Base-by-base conservation (phyloP, 2,329 filamentous ascomycete genomes). In the Hypoxylon sp. region DNA sequence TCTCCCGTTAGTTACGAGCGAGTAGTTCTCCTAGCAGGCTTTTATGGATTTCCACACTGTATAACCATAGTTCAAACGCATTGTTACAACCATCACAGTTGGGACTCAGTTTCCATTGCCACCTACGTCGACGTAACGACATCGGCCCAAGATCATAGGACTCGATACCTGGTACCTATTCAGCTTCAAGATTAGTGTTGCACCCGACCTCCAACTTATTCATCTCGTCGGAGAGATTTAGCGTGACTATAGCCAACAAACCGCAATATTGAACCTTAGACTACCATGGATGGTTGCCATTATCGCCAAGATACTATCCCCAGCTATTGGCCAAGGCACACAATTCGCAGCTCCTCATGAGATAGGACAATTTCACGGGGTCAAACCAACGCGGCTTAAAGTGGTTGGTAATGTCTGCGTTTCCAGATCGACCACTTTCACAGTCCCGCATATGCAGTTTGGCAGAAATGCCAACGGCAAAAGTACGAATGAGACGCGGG, bases 391-490 rank as follows among this genome's bases (percentile, higher is more conserved):
- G 34, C 54, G 45, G 34, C 47, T 57, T 39, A 37, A 37, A 23
- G 45, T 47, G 32, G 54, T 64, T 59, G 53, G 67, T 27, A 43
- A 55, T 53, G 12, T 48, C 30, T 51, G 37, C 30, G 47, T 64
- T 56, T 62, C 53, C 39, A 43, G 34, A 57, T 60, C 9, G 29
- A 25, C 46, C 54, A n/a, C 34, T 59, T 65, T 30, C 25, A 57
- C 54, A 37, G 52, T 29, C 52, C 39, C 67, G 67, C 67, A 63
- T 54, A 68, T 60, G 58, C 57, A 29, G 54, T 56, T 11, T 54
- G 25, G 61, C 54, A 41, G 45, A 45, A 57, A 62, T 48, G 21
- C 16, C 37, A 16, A 50, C 45, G 23, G 50, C 25, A 66, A 51
- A 34, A 29, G 27, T 27, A 16, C 27, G 30, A 63, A 59, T 57